These are phyloP conservation scores for Trichoderma atrobrunneum DNA, from an alignment of 2,329 filamentous ascomycete genomes.

Conservation along the genomic window DNA sequence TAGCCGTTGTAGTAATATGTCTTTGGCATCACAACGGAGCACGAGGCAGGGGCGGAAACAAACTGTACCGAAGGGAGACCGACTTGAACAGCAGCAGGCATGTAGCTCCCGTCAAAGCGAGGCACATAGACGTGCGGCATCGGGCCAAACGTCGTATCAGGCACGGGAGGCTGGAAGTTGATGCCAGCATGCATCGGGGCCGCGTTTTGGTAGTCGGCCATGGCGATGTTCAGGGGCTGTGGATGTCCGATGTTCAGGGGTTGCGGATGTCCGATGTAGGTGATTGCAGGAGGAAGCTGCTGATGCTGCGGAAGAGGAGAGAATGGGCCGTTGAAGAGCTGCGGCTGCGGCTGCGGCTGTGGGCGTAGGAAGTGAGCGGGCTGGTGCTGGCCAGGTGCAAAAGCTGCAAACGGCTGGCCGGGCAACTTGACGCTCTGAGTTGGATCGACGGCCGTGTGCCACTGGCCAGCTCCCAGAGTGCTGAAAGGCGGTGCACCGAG, in stretches of 20 bases:
- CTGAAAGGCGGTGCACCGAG: conserved; percentile 27
- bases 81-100: conserved; percentile 33
- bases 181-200: conserved; percentile 43
- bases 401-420: conserved; percentile 26
- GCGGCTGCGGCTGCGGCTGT: not conserved
- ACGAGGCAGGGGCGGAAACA: conserved; percentile 27
- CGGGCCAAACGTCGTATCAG: conserved; percentile 55
- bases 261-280: conserved; percentile 29
- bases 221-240: conserved; percentile 25
- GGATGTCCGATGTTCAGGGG: conserved; percentile 25
- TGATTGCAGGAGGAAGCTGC: conserved; percentile 21
- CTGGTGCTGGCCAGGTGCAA: conserved; percentile 14
- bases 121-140: conserved; percentile 56
- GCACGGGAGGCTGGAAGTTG: conserved; percentile 58
- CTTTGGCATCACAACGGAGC: conserved; percentile 34
- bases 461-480: conserved; percentile 27
- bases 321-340: conserved; percentile 12
- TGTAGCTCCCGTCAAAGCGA: conserved; percentile 43
- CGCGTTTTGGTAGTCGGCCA: conserved; percentile 44
- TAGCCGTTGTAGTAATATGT: conserved; percentile 33
- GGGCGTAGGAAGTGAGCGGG: conserved; percentile 19
- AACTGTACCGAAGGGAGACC: conserved; percentile 31
- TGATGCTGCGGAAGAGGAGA: not conserved
- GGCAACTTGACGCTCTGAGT: conserved; percentile 31
- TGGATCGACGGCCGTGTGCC: conserved; percentile 36